These are phyloP conservation scores for Candida patagonica DNA, from an alignment of 805 yeast genomes.

Conservation along the genomic window DNA sequence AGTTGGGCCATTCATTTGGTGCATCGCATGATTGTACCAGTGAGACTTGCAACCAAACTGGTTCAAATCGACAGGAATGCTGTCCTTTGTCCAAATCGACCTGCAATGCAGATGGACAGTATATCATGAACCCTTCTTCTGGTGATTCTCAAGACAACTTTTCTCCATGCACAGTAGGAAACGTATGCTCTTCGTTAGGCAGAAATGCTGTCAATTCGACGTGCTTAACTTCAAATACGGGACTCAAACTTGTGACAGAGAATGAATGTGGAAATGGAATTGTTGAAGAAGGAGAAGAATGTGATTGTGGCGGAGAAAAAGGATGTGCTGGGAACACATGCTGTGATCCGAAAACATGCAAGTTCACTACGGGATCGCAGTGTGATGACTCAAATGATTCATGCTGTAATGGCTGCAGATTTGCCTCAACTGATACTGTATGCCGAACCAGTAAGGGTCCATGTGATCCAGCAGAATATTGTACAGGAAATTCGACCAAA, in stretches of 20 bases:
- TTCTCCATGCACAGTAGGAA: conserved; percentile 28
- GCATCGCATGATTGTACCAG: conserved; percentile 33
- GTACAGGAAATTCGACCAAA: conserved; percentile 26
- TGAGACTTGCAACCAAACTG: conserved; percentile 25
- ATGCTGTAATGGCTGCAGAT: conserved; percentile 28
- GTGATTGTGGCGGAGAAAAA: conserved; percentile 31
- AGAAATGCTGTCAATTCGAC: conserved; percentile 23
- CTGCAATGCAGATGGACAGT: conserved; percentile 28
- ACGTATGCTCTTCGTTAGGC: conserved; percentile 26
- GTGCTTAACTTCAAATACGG: conserved; percentile 24
- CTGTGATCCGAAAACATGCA: conserved; percentile 28
- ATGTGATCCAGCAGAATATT: conserved; percentile 28
- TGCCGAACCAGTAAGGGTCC: conserved; percentile 27
- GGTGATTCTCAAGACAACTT: conserved; percentile 23
- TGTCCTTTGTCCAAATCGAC: conserved; percentile 25
- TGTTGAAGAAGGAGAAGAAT: conserved; percentile 32
- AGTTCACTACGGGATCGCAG: conserved; percentile 21
- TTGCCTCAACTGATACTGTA: conserved; percentile 20
- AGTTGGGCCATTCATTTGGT: conserved; percentile 32
- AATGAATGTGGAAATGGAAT: conserved; percentile 32
- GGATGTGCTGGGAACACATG: conserved; percentile 26
- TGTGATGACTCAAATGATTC: conserved; percentile 27
- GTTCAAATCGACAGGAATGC: conserved; percentile 23
- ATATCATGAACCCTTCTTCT: conserved; percentile 31
- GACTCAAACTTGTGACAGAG: conserved; percentile 22